Evolutionary conservation across 305 asterid species (phyloP), one percentile per base, ranked within the genome.

Genomic region (Solanum hybrid): DNA sequence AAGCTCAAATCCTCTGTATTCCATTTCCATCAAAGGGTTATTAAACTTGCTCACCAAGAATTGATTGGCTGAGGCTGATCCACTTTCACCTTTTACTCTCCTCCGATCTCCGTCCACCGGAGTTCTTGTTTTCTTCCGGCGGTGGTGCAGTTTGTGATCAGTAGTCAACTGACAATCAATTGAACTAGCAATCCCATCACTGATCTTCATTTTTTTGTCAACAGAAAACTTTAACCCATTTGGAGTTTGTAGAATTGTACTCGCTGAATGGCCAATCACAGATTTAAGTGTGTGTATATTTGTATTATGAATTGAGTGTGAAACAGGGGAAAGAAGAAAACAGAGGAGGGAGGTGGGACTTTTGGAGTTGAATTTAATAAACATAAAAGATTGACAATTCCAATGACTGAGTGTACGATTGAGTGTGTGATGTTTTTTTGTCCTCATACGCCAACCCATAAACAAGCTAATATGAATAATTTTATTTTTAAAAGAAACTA

Each of bases 1-100:
- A 35, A 73, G 86, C 89, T 40, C 79, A 86, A 36, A 36, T 33
- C 84, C 16, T 82, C 87, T 79, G 57, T 37, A 86, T 46, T 61
- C 78, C 88, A 26, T 16, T 73, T 28, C 34, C 36, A 18, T 81
- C 64, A 2, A 37, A 86, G 78, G 9, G 9, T 12, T 31, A 33
- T 87, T 84, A 35, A 87, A 57, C 14, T 90, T 90, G 92, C 93
- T 91, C 11, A 64, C 40, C 20, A 88, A 79, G 39, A 78, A 77
- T 20, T 93, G 95, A 86, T 92, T 92, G 71, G 88, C 91, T 88
- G 87, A 26, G 79, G 89, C 89, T 86, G 87, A 18, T 39, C 79
- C 92, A 84, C 71, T 75, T 89, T 88, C 92, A 36, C 80, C 92
- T 69, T 89, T n/a, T 8, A 42, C 16, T 87, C 84, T 57, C 89